phyloP scores from a whole-genome alignment of 1,284 basidiomycete genomes.

The Wallemia hederae region DNA sequence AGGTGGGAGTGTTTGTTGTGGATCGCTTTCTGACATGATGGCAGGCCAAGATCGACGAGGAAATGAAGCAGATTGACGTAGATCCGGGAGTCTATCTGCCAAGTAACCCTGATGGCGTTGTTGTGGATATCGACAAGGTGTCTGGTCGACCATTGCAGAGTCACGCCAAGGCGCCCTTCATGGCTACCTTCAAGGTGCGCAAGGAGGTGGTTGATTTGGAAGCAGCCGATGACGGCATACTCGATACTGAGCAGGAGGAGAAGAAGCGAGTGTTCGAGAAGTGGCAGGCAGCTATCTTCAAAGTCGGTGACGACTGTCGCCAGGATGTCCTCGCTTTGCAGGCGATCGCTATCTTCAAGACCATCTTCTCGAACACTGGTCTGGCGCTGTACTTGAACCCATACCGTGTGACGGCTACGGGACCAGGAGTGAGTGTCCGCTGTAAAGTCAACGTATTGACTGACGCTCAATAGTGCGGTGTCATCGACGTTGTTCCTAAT shows the following conservation, averaged over 20 bases:
- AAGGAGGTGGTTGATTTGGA: conserved; percentile 38
- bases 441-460: neutral
- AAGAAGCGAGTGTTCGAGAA: conserved; percentile 31
- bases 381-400: conserved; percentile 79
- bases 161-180: conserved; percentile 98
- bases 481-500: conserved; percentile 96
- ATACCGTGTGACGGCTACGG: conserved; percentile 90
- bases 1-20: conserved; percentile 2
- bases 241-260: conserved; percentile 24
- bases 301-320: conserved; percentile 96
- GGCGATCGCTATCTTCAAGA: conserved; percentile 98
- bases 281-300: conserved; percentile 98
- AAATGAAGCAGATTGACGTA: conserved; percentile 86
- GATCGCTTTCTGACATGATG: neutral
- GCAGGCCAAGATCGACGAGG: conserved; percentile 93
- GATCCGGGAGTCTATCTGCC: conserved; percentile 88
- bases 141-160: conserved; percentile 86
- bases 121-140: conserved; percentile 86
- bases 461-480: conserved; percentile 40
- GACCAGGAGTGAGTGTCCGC: conserved; percentile 43
- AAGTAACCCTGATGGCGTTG: conserved; percentile 84
- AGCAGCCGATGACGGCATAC: conserved; percentile 34
- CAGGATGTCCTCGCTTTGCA: conserved; percentile 93
- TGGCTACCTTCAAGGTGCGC: conserved; percentile 97
- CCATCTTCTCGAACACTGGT: conserved; percentile 65